Base-by-base conservation (phyloP, 345 rosid species). In the Erysimum cheiranthoides region DNA sequence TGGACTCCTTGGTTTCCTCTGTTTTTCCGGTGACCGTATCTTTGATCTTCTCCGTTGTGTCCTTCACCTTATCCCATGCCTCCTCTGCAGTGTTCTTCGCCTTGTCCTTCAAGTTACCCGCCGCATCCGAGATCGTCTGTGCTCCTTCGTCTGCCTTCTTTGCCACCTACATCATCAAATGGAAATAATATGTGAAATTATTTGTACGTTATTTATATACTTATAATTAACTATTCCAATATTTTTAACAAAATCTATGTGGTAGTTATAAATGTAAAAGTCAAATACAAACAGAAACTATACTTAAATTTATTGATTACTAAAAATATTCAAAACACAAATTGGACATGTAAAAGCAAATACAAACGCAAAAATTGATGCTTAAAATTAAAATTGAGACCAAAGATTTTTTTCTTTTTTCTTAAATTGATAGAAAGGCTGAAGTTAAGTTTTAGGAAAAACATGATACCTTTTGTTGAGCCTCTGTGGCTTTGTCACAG, bases 1-100 rank as follows among this genome's bases (percentile, higher is more conserved):
- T 49, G 13, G 82, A 74, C 56, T 79, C 82, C 56, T 79, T 79
- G 14, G 82, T 40, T 38, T 79, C 79, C 67, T 79, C 82, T 0
- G 76, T 14, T 57, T 74, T 68, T 21, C 73, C 79, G 0, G 71
- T 51, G 42, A 79, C 79, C 1, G 79, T 79, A 32, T 79, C 79
- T 61, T 79, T 79, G 34, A 79, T 79, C 30, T 79, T 79, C 27
- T 70, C 79, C 1, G 79, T 79, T 0, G 82, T 79, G 58, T 74
- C 82, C 69, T 79, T 79, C 6, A 79, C 76, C 68, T 74, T 74
- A 63, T 75, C 76, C 82, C 82, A 79, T 0, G 76, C 73, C 4
- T 79, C 79, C 30, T 79, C 79, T 28, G 79, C 79, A 42, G 82
- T 74, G 71, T 64, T 64, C 36, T 79, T 74, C 0, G 76, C 82